Evolutionary conservation across 352 stramenopile genomes (phyloP).

Genomic region (Phytophthora syringae): DNA sequence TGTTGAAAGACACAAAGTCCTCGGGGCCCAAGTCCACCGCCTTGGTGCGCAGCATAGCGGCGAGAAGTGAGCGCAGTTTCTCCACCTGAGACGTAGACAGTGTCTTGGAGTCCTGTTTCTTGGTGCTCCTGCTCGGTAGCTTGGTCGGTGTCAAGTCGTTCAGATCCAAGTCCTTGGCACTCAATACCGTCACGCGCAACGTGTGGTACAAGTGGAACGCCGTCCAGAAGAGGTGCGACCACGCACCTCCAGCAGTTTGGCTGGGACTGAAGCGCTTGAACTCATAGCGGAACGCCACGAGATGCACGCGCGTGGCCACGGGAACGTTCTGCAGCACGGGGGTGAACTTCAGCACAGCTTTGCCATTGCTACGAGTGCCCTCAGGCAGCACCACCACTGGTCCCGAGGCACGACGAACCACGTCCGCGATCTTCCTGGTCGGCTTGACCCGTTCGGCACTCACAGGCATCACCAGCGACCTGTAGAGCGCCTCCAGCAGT

Average conservation of each 20-base stretch:
- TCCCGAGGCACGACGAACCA: constrained; percentile 61
- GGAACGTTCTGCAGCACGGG: constrained; percentile 71
- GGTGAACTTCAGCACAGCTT: constrained; percentile 74
- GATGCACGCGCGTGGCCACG: constrained; percentile 61
- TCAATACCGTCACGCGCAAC: constrained; percentile 64
- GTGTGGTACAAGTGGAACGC: constrained; percentile 75
- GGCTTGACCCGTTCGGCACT: constrained; percentile 40
- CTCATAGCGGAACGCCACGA: constrained; percentile 84
- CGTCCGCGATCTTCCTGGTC: constrained; percentile 73
- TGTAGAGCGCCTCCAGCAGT: constrained; percentile 70
- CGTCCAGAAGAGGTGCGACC: constrained; percentile 72
- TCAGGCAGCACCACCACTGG: constrained; percentile 82
- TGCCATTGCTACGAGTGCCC: constrained; percentile 81
- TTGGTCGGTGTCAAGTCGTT: constrained; percentile 43
- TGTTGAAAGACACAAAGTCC: constrained; percentile 85
- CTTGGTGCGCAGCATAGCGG: constrained; percentile 84
- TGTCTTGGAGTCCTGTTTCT: constrained; percentile 37
- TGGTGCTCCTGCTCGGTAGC: constrained; percentile 28
- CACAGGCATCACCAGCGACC: constrained; percentile 57
- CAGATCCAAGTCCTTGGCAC: constrained; percentile 65
- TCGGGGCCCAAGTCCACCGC: constrained; percentile 66
- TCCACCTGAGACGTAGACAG: constrained; percentile 64
- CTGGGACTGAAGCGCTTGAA: constrained; percentile 79
- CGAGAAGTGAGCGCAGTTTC: constrained; percentile 66
- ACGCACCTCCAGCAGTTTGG: constrained; percentile 63